phyloP scores from a whole-genome alignment of 192 early-diverging fungal species.

The Pilaira anomala region DNA sequence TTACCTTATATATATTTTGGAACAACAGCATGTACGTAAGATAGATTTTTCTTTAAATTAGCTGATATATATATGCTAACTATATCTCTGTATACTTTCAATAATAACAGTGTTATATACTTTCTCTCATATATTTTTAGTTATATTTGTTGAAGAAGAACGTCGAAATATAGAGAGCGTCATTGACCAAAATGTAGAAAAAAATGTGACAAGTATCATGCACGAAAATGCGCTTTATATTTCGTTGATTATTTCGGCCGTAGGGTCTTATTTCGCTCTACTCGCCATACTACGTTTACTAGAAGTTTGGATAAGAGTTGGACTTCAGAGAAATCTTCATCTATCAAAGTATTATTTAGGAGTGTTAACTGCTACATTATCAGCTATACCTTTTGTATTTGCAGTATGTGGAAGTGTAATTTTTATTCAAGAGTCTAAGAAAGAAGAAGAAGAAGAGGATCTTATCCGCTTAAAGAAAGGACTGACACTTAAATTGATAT shows the following conservation, averaged over 20 bases:
- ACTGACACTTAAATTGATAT: not conserved
- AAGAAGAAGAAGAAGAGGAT: not conserved
- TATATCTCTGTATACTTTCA: not conserved
- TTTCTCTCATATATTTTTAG: not conserved
- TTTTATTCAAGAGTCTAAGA: not conserved
- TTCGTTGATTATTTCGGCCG: not conserved
- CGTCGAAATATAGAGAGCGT: not conserved
- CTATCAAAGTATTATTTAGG: not conserved
- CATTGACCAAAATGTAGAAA: not conserved
- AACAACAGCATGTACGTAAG: not conserved
- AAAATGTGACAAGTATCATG: not conserved
- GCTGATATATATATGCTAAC: not conserved
- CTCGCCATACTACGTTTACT: not conserved
- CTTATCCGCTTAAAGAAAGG: not conserved
- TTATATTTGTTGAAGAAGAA: not conserved
- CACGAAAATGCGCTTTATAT: not conserved
- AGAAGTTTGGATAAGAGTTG: not conserved
- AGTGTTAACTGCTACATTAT: not conserved
- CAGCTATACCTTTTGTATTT: not conserved
- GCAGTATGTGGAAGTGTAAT: not conserved
- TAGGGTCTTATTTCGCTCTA: not conserved
- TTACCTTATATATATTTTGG: conserved; percentile 1
- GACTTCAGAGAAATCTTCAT: not conserved
- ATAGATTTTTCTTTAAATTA: too few species aligned
- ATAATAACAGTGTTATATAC: not conserved